A percentile compares a stretch with the other conserved stretches of the same genome.
Conservation (phyloP, 352 stramenopile genomes). For the Globisporangium acanthophoron region DNA sequence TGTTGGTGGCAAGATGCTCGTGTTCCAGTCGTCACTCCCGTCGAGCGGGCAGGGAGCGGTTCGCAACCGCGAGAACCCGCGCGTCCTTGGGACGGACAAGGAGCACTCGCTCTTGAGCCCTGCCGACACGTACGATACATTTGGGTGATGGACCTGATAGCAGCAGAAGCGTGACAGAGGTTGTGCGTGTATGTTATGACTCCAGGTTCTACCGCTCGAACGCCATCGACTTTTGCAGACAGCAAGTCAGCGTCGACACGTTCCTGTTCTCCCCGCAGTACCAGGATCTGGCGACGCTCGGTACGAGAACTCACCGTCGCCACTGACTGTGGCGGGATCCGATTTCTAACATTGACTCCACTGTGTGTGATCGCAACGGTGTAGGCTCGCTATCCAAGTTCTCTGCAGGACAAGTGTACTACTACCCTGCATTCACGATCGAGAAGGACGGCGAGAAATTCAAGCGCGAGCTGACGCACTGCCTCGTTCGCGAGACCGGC, state of each 20-base stretch:
- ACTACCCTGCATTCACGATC: conserved; percentile 94
- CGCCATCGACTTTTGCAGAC: conserved; percentile 95
- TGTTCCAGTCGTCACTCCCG: conserved; percentile 84
- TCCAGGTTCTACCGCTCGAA: conserved; percentile 87
- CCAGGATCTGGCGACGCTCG: conserved; percentile 94
- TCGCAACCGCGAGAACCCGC: conserved; percentile 81
- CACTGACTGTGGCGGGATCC: too few relatives aligned
- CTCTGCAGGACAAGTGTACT: conserved; percentile 95
- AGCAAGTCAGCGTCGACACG: conserved; percentile 99
- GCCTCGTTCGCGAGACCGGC: conserved; percentile 89
- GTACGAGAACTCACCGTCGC: conserved; percentile 17
- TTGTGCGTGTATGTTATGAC: background rate
- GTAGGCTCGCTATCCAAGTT: conserved; percentile 91
- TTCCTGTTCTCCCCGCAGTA: conserved; percentile 96
- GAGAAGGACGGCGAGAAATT: conserved; percentile 92
- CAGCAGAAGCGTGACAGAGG: background rate
- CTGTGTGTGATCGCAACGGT: background rate
- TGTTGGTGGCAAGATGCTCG: conserved; percentile 85
- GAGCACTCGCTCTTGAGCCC: conserved; percentile 89
- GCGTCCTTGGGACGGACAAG: conserved; percentile 80
- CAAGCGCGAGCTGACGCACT: conserved; percentile 89
- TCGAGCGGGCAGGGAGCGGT: conserved; percentile 70
- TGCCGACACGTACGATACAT: conserved; percentile 59
- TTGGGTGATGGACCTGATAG: background rate
- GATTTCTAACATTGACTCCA: background rate